Evolutionary conservation across 805 yeast genomes (phyloP), one percentile per base, ranked within the genome.

Genomic region (Komagataella pseudopastoris): DNA sequence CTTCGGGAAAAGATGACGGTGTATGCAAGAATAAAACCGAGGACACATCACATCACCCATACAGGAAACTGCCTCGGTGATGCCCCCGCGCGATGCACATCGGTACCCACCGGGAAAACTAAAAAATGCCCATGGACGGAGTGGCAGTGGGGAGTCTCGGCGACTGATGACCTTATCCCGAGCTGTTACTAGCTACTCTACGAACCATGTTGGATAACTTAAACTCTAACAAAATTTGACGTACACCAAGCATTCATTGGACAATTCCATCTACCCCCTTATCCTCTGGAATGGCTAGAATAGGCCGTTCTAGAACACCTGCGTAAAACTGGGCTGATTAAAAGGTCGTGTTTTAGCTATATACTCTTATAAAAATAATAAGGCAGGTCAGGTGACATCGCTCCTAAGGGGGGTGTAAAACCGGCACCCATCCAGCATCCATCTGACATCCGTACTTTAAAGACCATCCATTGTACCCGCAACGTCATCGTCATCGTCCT

Each of bases 401-500:
- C 10, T 8, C 1, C 39, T 14, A 30, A 14, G n/a, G 36, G 39
- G 39, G 39, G 39, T 30, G 39, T 30, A 30, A 30, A 30, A 30
- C 14, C 14, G 14, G n/a, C 39, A 30, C 39, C 10, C 39, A 30
- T 30, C 39, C 39, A 30, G 2, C 14, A 4, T 3, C 39, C 39
- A 30, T 20, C 7, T 14, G 23, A 46, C 22, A 46, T 20, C n/a
- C 48, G 22, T 23, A 14, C 30, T 17, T 16, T 53, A 57, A 47
- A 66, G 53, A 52, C 39, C 39, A 30, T 66, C 70, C 58, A 68
- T 60, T 47, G 63, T 67, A 39, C 69, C 71, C 6, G 68, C 65
- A 47, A 65, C 54, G 43, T 64, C 67, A 52, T 59, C 59, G 30
- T 56, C 58, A 50, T 55, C 55, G 16, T 54, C 58, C 23, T 55